A percentile compares a stretch with the other conserved stretches of the same genome.
Evolutionary conservation across 495 filamentous ascomycete genomes (phyloP).

Genomic region (Chaetomium cochliodes): DNA sequence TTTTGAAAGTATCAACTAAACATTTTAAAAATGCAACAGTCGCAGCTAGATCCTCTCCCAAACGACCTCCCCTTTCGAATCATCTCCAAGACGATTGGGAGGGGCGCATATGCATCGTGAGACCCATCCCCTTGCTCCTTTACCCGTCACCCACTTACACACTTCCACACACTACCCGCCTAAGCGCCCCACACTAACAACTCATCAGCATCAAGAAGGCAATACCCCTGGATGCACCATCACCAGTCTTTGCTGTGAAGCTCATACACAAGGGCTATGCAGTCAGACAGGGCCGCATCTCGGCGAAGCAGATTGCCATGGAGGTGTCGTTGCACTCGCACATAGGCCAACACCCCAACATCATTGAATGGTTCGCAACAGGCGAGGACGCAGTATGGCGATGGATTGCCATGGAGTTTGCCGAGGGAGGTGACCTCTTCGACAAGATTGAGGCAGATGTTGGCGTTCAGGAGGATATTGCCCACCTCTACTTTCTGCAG

Average conservation of each 20-base stretch:
- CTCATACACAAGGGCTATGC: conserved; percentile 98
- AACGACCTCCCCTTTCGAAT: conserved; percentile 86
- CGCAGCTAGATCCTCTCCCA: conserved; percentile 85
- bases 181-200: conserved; percentile 24
- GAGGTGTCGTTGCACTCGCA: conserved; percentile 86
- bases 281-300: conserved; percentile 80
- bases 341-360: conserved; percentile 84
- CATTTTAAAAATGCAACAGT: conserved; percentile 56
- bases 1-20: conserved; percentile 18
- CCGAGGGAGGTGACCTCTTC: conserved; percentile 94
- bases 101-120: conserved; percentile 96
- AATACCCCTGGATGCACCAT: conserved; percentile 61
- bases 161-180: not conserved
- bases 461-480: conserved; percentile 86
- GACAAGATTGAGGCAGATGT: conserved; percentile 99
- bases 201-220: conserved; percentile 86
- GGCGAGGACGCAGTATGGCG: conserved; percentile 88
- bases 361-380: conserved; percentile 85
- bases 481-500: conserved; percentile 94
- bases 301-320: conserved; percentile 79
- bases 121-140: conserved; percentile 33
- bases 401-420: conserved; percentile 98
- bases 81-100: conserved; percentile 92
- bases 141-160: conserved; percentile 16
- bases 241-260: conserved; percentile 91